These are phyloP conservation scores for Verticillium longisporum DNA, from an alignment of 2,329 filamentous ascomycete species.

Conservation along the genomic window DNA sequence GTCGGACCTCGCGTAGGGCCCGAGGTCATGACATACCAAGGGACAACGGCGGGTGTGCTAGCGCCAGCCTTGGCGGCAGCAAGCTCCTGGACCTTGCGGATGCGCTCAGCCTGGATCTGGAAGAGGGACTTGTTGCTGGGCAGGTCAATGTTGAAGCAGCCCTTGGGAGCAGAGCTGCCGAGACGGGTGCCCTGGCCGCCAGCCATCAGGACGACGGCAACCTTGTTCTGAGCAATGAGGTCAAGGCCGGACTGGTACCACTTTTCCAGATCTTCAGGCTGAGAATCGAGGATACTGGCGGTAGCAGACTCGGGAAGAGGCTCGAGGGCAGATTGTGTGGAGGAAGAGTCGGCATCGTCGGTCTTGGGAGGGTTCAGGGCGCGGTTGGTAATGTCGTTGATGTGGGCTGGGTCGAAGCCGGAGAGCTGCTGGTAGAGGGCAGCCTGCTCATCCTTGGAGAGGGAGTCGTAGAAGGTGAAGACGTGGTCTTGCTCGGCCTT, in stretches of 20 bases:
- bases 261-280: slow-evolving; percentile 65
- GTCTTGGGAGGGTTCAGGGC: slow-evolving; percentile 72
- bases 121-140: slow-evolving; percentile 92
- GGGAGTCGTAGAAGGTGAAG: slow-evolving; percentile 76
- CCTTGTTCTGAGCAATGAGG: slow-evolving; percentile 68
- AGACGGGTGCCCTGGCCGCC: slow-evolving; percentile 93
- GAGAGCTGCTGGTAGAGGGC: slow-evolving; percentile 75
- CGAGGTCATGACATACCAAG: slow-evolving; percentile 99
- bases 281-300: slow-evolving; percentile 87
- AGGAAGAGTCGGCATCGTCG: slow-evolving; percentile 43
- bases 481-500: slow-evolving; percentile 74
- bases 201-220: slow-evolving; percentile 90
- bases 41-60: slow-evolving; percentile 55
- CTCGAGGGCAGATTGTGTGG: slow-evolving; percentile 56
- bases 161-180: slow-evolving; percentile 92
- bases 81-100: slow-evolving; percentile 76
- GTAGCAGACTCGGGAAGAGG: slow-evolving; percentile 81
- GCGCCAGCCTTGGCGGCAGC: slow-evolving; percentile 62
- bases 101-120: slow-evolving; percentile 94
- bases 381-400: slow-evolving; percentile 79
- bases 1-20: slow-evolving; percentile 88
- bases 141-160: slow-evolving; percentile 93
- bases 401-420: slow-evolving; percentile 74
- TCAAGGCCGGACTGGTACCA: slow-evolving; percentile 84
- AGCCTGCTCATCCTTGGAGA: slow-evolving; percentile 66